Evolutionary conservation across 2,329 filamentous ascomycete genomes (phyloP), one percentile per base, ranked within the genome.

Genomic region (Aspergillaceae sp.): DNA sequence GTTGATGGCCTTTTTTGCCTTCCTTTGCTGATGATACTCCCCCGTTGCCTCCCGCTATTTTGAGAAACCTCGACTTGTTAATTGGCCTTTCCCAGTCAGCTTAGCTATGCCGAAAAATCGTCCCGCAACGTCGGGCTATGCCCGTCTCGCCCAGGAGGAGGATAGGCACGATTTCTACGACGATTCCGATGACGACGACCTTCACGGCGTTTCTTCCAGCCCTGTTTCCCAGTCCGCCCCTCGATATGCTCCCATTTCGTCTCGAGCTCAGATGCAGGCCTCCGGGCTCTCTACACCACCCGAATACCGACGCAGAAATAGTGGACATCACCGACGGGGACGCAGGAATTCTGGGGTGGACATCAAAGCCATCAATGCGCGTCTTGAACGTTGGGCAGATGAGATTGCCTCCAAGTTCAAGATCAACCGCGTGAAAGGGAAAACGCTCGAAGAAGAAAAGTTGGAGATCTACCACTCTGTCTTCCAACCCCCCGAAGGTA

Each of bases 381-480:
- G 92, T 27, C 74, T 98, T 28, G 92, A 98, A 70, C 79, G 87
- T 63, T 98, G 92, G 92, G 92, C 92, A 10, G 92, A 97, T 58
- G 92, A 98, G 70, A 97, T 98, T 60, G 90, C 92, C 29, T 86
- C 88, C 56, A 92, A 94, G 59, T 97, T 98, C 77, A 97, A 95
- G 73, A 87, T 90, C 53, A 76, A 79, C 56, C 83, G 83, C 58
- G 81, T 84, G 45, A 87, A 83, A 63, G 86, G 84, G 42, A 84
- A 81, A 59, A 79, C 78, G 5, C 70, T 82, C 40, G 87, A 94
- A 55, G 87, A 94, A 56, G 87, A 94, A 65, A 83, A 83, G 45
- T 74, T 96, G 32, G 92, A 98, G 71, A 98, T 98, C 49, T 90
- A 97, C 59, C 88, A 97, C 68, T 94, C 90, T 0, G 92, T 98